Evolutionary conservation across 768 basidiomycete genomes (phyloP).

Genomic region (Flagelloscypha sp.): DNA sequence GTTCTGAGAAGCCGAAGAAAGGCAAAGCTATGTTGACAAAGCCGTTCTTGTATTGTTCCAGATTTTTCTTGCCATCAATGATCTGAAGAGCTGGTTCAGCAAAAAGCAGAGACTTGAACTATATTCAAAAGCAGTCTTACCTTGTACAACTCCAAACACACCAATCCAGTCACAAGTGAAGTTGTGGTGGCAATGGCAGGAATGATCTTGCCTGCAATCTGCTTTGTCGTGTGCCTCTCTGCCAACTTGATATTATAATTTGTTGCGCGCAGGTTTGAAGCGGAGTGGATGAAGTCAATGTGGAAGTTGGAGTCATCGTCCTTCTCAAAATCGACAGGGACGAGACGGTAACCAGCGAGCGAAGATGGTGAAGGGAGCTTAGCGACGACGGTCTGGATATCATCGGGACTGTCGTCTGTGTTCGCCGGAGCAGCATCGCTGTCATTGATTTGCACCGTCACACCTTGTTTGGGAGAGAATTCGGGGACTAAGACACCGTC

Average conservation of each 20-base stretch:
- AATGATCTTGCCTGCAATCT: constrained; percentile 98
- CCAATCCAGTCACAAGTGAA: constrained; percentile 88
- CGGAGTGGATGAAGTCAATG: constrained; percentile 97
- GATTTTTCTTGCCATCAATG: constrained; percentile 88
- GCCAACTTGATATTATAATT: constrained; percentile 88
- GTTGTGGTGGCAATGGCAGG: constrained; percentile 99
- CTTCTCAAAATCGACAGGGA: constrained; percentile 96
- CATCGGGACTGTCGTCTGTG: constrained; percentile 26
- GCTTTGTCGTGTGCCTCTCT: constrained; percentile 89
- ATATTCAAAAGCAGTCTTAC: constrained; percentile 26
- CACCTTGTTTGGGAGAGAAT: constrained; percentile 87
- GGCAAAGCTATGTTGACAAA: constrained; percentile 97
- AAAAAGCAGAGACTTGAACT: background rate
- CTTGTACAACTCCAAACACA: constrained; percentile 97
- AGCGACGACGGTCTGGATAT: constrained; percentile 27
- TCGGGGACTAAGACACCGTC: constrained; percentile 81
- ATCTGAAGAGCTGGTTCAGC: constrained; percentile 44
- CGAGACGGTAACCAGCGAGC: constrained; percentile 91
- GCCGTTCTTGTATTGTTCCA: constrained; percentile 97
- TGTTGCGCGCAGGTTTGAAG: constrained; percentile 90
- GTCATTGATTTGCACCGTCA: constrained; percentile 91
- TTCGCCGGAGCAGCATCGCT: constrained; percentile 80
- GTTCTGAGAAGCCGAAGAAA: constrained; percentile 99
- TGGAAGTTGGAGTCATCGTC: constrained; percentile 97
- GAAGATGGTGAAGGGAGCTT: constrained; percentile 84